Base-by-base conservation (phyloP, 176 grass and related monocot genomes). In the Triticum urartu region DNA sequence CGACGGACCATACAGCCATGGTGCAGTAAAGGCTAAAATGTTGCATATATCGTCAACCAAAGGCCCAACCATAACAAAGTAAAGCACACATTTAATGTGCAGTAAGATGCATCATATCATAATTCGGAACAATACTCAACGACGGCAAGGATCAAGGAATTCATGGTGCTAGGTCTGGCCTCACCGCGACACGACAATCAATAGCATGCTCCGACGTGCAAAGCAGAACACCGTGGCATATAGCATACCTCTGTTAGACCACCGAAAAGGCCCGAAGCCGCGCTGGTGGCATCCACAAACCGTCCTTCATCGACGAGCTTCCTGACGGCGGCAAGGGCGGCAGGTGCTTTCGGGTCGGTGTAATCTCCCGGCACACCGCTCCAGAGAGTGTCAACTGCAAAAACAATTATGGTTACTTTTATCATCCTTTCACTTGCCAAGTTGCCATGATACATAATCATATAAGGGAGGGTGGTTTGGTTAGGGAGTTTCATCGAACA, bases 361-460 rank as follows among this genome's bases (percentile, higher is more conserved):
- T 94, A 94, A 52, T 89, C 77, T 39, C 88, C 92, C 9, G 92
- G 92, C 56, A 43, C 86, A 6, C 94, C 94, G 5, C 92, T 97
- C 92, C 92, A 97, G 3, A 87, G 33, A 72, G 79, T 87, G 64
- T 87, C 86, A 76, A 82, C 86, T 87, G 70, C 86, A 67, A 71
- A 0, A 86, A 60, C 34, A 86, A 5, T 70, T 21, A 69, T 18
- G 9, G 28, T 7, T 24, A 72, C n/a, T 21, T 59, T 59, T 26
- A 26, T 26, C 26, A 59, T 77, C 65, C 17, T 43, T 26, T 56
- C 5, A 66, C 11, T 38, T 35, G 14, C 14, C 33, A 58, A 66
- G 7, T 38, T 35, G 14, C 14, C 33, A 58, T 42, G 20, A 20
- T 52, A 52, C 4, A 17, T 50, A 66, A 11, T 1, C 1, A 52